Evolutionary conservation across 139 green algal genomes (phyloP).

Genomic region (Picochlorum sp.): DNA sequence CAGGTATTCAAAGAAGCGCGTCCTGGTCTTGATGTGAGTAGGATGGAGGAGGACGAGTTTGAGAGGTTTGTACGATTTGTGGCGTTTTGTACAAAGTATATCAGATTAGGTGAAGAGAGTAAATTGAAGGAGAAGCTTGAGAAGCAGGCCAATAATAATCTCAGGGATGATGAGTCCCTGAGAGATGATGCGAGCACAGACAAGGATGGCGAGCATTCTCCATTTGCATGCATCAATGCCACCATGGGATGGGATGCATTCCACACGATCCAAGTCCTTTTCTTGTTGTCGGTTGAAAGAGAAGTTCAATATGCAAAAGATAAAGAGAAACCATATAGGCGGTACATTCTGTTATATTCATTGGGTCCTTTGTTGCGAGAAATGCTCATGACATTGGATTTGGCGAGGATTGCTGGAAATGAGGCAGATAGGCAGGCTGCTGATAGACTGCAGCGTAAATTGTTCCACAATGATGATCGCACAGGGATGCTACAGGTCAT

Average conservation of each 20-base stretch:
- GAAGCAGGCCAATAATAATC: neutral
- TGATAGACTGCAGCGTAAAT: conserved; percentile 59
- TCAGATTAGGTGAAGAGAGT: conserved; percentile 43
- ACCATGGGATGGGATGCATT: conserved; percentile 76
- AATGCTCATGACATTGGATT: conserved; percentile 65
- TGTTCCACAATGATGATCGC: conserved; percentile 62
- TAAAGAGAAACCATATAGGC: conserved; percentile 36
- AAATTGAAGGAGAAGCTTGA: conserved; percentile 5
- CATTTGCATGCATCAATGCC: conserved; percentile 55
- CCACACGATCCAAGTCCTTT: conserved; percentile 49
- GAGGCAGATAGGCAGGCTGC: conserved; percentile 47
- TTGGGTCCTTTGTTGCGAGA: conserved; percentile 57
- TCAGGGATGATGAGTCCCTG: too few species aligned
- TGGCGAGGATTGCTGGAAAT: conserved; percentile 44
- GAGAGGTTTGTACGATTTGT: conserved; percentile 48
- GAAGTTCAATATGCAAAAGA: conserved; percentile 17
- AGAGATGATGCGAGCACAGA: conserved; percentile 2
- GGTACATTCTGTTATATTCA: conserved; percentile 3
- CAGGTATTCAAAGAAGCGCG: conserved; percentile 38
- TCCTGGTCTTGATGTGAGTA: conserved; percentile 45
- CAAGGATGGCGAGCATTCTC: conserved; percentile 28
- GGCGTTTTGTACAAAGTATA: conserved; percentile 50
- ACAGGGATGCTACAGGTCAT: conserved; percentile 63
- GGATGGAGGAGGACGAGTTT: conserved; percentile 45
- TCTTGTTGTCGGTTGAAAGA: conserved; percentile 37